A percentile compares a stretch with the other conserved stretches of the same genome.
Conservation (phyloP, 495 filamentous ascomycete genomes). For the Xanthoparmelia taractica region DNA sequence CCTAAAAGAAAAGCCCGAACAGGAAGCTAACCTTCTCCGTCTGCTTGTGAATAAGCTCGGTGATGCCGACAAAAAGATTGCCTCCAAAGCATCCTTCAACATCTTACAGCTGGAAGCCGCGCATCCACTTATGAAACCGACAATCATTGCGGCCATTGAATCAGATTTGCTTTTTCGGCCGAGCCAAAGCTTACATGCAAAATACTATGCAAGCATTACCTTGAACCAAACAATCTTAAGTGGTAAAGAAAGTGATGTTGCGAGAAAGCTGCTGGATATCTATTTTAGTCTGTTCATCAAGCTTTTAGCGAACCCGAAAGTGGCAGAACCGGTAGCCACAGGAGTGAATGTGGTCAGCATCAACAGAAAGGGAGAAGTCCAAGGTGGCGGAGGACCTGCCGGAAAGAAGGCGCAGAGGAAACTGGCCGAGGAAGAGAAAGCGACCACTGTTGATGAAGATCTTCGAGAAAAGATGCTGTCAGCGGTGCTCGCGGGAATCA, state of each 20-base stretch:
- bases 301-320: slow-evolving; percentile 55
- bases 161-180: slow-evolving; percentile 79
- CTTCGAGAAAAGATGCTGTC: slow-evolving; percentile 83
- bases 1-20: slow-evolving; percentile 90
- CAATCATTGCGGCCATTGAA: slow-evolving; percentile 76
- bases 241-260: slow-evolving; percentile 71
- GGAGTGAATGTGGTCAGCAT: slow-evolving; percentile 27
- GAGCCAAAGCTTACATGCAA: slow-evolving; percentile 77
- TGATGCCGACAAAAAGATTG: slow-evolving; percentile 87
- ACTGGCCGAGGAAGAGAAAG: slow-evolving; percentile 44
- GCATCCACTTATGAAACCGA: slow-evolving; percentile 87
- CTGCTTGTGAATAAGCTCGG: slow-evolving; percentile 93
- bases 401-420: slow-evolving; percentile 45
- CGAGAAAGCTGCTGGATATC: slow-evolving; percentile 70
- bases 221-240: slow-evolving; percentile 92
- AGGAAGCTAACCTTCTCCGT: slow-evolving; percentile 87
- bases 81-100: slow-evolving; percentile 83
- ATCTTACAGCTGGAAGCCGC: slow-evolving; percentile 79
- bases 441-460: slow-evolving; percentile 53
- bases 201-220: slow-evolving; percentile 93
- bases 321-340: slow-evolving; percentile 26
- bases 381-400: slow-evolving; percentile 44
- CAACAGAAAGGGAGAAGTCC: slow-evolving; percentile 37
- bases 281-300: slow-evolving; percentile 83
- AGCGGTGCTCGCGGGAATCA: slow-evolving; percentile 84